Evolutionary conservation across 257 asterid genomes (phyloP), one percentile per base, ranked within the genome.

Genomic region (Handroanthus guayacan): DNA sequence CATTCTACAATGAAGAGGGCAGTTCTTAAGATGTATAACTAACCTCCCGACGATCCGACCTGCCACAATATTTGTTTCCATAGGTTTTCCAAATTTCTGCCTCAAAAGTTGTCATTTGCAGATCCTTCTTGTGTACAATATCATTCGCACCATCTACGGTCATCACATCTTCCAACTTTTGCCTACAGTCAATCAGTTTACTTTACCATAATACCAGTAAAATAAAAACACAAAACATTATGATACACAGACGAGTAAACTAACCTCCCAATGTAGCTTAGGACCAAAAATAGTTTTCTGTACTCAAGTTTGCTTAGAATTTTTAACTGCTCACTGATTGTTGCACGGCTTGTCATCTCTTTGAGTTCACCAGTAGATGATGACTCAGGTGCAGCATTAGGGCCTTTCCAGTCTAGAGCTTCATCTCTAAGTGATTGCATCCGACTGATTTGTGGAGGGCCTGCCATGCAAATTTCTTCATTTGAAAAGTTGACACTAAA

Each of bases 231-330:
- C 25, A 69, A 69, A 25, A 67, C 44, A 56, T 47, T 43, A 52
- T 36, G 58, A 38, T 55, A 58, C 16, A 48, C 36, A 36, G 38
- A 75, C n/a, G 64, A 65, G 71, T 4, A 11, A 71, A 78, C 84
- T 82, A 75, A 93, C 98, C 86, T 83, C 79, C 88, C 88, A 52
- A 71, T 79, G 86, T 91, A 93, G 81, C 91, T 87, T 37, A 89
- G 78, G 69, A 93, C 66, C 81, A 93, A 45, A 84, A 91, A 93
- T 38, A 88, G 78, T 73, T 76, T 91, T 82, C 94, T 81, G 75
- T 50, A 91, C 39, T 86, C 91, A 0, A 93, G 89, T 75, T 81
- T 68, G 66, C 41, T 54, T 62, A 92, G 90, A 57, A 76, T 71
- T 80, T 62, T 14, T 58, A 82, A 51, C 80, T 88, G 93, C 61